These are phyloP conservation scores for Beauveria varroae DNA, from an alignment of 2,329 filamentous ascomycete species.

Conservation along the genomic window DNA sequence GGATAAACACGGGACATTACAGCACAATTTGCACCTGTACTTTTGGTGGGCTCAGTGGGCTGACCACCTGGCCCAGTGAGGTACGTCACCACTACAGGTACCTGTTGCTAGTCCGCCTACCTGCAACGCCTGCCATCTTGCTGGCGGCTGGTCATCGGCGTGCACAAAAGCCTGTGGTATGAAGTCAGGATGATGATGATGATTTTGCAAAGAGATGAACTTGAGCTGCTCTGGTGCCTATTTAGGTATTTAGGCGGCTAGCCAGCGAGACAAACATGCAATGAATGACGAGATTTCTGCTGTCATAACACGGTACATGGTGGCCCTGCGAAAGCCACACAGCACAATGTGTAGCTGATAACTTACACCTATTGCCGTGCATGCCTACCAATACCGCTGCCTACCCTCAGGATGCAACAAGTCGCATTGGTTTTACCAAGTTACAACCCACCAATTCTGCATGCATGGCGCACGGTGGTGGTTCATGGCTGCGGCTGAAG, in stretches of 20 bases:
- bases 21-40: not conserved
- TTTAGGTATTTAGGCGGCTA: not conserved
- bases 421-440: not conserved
- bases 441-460: not conserved
- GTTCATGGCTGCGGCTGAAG: not conserved
- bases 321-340: not conserved
- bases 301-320: not conserved
- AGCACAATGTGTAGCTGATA: not conserved
- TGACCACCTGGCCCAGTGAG: not conserved
- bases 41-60: too few species aligned
- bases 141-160: not conserved
- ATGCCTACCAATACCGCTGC: not conserved
- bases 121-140: not conserved
- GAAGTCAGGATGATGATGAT: not conserved
- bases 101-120: not conserved
- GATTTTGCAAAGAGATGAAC: not conserved
- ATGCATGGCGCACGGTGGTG: not conserved
- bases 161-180: not conserved
- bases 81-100: not conserved
- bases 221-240: not conserved
- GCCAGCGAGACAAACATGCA: not conserved
- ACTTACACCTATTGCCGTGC: not conserved
- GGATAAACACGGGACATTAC: too few species aligned
- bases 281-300: not conserved
- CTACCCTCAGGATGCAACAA: too few species aligned